Conservation (phyloP, 78 protist species). For the Dictyostelium intermedium region DNA sequence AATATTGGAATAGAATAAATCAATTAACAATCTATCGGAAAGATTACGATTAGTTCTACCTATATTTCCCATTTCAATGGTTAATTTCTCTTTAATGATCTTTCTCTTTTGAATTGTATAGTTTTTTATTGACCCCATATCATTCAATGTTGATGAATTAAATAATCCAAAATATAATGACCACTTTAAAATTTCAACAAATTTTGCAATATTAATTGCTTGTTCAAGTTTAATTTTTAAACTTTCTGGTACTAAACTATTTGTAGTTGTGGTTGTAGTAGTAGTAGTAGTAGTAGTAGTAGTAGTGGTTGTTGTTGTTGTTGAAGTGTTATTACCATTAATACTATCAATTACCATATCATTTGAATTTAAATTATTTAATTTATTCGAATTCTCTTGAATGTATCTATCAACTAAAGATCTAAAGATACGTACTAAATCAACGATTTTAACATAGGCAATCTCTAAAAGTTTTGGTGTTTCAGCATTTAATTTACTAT, state of each 20-base stretch:
- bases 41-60: background rate
- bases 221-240: slow-evolving; percentile 12
- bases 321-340: background rate
- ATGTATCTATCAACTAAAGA: slow-evolving; percentile 26
- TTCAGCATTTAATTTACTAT: background rate
- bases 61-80: background rate
- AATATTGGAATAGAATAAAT: slow-evolving; percentile 6
- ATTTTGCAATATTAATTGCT: background rate
- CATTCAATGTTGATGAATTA: background rate
- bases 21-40: slow-evolving; percentile 8
- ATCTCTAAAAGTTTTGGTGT: background rate
- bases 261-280: too few species aligned
- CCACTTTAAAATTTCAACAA: slow-evolving; percentile 45
- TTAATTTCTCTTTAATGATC: background rate
- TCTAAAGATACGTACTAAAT: background rate
- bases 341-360: background rate
- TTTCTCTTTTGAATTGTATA: background rate
- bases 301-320: background rate
- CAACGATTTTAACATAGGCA: background rate
- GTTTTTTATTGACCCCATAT: background rate
- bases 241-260: background rate
- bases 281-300: background rate
- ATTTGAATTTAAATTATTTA: background rate
- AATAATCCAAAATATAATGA: background rate
- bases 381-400: background rate